Base-by-base conservation (phyloP, 2,329 filamentous ascomycete species). In the Emmonsiellopsis sp. region DNA sequence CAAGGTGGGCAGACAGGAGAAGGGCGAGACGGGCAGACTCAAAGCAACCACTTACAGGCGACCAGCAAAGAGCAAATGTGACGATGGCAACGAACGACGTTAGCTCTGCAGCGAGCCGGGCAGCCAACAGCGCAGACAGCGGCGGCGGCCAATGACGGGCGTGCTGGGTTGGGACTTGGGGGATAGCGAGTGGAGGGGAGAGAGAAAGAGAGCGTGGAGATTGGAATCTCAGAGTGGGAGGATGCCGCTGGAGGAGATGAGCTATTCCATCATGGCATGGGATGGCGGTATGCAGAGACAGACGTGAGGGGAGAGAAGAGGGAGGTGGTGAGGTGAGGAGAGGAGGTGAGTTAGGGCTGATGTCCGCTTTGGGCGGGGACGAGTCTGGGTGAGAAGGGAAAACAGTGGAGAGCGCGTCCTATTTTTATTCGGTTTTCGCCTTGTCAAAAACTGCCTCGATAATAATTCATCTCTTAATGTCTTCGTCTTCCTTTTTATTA, bases 91-190 rank as follows among this genome's bases (percentile, higher is more conserved):
- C 38, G 10, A 6, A 48, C 40, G 30, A 16, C 30, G 26, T 34
- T 42, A 55, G 38, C 35, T 16, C 41, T 54, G 47, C 45, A 53
- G 55, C 46, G 11, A 51, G 30, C 50, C 50, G 49, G 46, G 55
- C 34, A 48, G 53, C 47, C 50, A 51, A 41, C 50, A 50, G 44
- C 35, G 56, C 61, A 61, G 26, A 68, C 66, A 7, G 63, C 66
- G 59, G 65, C 67, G 61, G 69, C 68, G 65, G 57, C 35, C 47
- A 42, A 49, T 31, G n/a, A 37, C 8, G n/a, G 43, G 43, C 43
- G 31, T 38, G 51, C 43, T 31, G 34, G 15, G 13, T 11, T 15
- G 7, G 26, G 32, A n/a, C 16, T 43, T 43, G 37, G n/a, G 26
- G 13, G 40, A 51, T 20, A 44, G 8, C 26, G 37, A 43, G 34